These are phyloP conservation scores for Mortierella sp. DNA, from an alignment of 371 early-diverging fungal genomes.

Conservation along the genomic window DNA sequence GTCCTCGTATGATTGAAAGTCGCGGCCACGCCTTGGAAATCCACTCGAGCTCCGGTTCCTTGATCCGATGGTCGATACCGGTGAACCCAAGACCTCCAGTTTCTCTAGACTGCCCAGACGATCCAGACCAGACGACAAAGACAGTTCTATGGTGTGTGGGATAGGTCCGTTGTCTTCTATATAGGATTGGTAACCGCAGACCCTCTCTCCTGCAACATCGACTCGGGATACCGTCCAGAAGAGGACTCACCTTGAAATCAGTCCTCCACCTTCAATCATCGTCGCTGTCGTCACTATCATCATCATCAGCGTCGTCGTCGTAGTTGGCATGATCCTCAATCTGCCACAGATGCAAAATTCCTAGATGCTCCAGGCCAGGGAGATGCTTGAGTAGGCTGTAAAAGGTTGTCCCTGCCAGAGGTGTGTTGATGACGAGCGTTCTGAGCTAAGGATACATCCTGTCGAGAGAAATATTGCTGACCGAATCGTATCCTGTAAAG, in stretches of 20 bases:
- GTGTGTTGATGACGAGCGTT: background rate
- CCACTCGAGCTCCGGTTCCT: background rate
- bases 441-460: background rate
- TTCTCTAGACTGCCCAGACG: background rate
- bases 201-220: too few species aligned
- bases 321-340: background rate
- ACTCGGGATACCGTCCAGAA: background rate
- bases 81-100: background rate
- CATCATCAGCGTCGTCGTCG: background rate
- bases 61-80: background rate
- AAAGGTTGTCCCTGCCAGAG: background rate
- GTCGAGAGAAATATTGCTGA: background rate
- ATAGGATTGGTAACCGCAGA: background rate
- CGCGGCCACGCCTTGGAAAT: conserved; percentile 1
- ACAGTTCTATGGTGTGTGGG: background rate
- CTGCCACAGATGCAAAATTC: background rate
- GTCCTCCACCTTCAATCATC: background rate
- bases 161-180: background rate
- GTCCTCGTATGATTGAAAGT: background rate
- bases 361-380: background rate
- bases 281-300: background rate
- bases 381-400: background rate
- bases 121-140: background rate
- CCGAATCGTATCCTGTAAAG: background rate
- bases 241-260: background rate